Evolutionary conservation across 176 grass and related monocot species (phyloP).

Genomic region (Aegilops umbellulata): DNA sequence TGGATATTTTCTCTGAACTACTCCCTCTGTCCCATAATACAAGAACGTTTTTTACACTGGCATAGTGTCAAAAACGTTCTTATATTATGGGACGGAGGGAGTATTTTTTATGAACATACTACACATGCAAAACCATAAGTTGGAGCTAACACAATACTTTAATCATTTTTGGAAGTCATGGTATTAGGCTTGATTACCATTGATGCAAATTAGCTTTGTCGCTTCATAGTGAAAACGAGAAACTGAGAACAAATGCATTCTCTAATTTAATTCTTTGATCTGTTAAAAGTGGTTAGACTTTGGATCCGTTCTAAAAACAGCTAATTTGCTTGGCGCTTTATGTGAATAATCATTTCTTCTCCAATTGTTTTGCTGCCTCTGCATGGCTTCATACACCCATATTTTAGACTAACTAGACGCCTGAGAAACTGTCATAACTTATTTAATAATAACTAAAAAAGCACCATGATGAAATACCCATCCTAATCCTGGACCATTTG

Average conservation of each 20-base stretch:
- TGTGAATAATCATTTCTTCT: not conserved
- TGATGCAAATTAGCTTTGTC: conserved; percentile 27
- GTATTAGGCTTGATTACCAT: conserved; percentile 13
- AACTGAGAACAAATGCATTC: not conserved
- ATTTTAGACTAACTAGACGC: not conserved
- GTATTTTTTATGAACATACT: not conserved
- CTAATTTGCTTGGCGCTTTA: not conserved
- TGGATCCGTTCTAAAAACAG: conserved; percentile 14
- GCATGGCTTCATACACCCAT: conserved; percentile 12
- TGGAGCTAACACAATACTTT: conserved; percentile 13
- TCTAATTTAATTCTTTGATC: conserved; percentile 1
- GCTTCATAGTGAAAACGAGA: not conserved
- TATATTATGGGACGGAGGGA: no score
- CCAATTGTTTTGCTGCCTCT: not conserved
- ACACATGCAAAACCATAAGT: not conserved
- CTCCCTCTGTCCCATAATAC: no score
- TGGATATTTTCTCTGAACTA: not conserved
- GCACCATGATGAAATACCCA: conserved; percentile 12
- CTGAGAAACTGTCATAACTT: conserved; percentile 7
- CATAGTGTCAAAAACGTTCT: no score
- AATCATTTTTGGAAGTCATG: not conserved
- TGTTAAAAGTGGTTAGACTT: conserved; percentile 4
- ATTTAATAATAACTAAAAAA: not conserved
- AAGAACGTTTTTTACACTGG: no score
- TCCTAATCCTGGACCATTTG: not conserved